These are phyloP conservation scores for Fusarium sp. DNA, from an alignment of 2,329 filamentous ascomycete species.

Conservation along the genomic window DNA sequence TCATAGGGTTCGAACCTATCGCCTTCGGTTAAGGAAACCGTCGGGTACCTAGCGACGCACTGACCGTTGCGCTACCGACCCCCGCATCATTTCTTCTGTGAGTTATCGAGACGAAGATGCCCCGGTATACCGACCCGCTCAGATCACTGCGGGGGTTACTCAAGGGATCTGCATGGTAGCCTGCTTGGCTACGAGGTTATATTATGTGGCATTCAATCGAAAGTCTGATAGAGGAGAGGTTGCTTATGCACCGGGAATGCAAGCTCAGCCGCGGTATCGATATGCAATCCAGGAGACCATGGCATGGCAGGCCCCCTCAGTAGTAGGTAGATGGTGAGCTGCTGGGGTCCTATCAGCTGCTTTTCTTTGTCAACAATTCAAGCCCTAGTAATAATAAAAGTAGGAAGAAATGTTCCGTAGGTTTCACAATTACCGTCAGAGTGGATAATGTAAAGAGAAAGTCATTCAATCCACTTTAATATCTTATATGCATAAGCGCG, in stretches of 20 bases:
- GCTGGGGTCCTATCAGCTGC: no score
- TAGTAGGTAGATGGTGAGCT: not conserved
- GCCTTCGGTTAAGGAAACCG: no score
- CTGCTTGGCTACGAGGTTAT: not conserved
- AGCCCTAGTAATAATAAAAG: no score
- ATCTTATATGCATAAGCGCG: no score
- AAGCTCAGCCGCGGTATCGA: not conserved
- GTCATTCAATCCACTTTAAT: no score
- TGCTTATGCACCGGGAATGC: not conserved
- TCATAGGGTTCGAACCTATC: no score
- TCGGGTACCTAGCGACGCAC: no score
- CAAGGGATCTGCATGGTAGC: not conserved
- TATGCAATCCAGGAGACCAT: not conserved
- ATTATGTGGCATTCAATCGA: not conserved
- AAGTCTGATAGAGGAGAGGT: not conserved
- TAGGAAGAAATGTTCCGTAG: no score
- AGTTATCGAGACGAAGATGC: not conserved
- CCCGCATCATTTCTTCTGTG: not conserved
- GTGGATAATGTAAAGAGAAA: no score
- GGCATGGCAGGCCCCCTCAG: not conserved
- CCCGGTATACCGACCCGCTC: not conserved
- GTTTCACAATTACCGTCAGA: no score
- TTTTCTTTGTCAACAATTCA: no score
- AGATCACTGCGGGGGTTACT: not conserved
- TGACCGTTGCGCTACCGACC: no score